phyloP scores from a whole-genome alignment of 179 eudicot genomes.

The Spinacia oleracea region DNA sequence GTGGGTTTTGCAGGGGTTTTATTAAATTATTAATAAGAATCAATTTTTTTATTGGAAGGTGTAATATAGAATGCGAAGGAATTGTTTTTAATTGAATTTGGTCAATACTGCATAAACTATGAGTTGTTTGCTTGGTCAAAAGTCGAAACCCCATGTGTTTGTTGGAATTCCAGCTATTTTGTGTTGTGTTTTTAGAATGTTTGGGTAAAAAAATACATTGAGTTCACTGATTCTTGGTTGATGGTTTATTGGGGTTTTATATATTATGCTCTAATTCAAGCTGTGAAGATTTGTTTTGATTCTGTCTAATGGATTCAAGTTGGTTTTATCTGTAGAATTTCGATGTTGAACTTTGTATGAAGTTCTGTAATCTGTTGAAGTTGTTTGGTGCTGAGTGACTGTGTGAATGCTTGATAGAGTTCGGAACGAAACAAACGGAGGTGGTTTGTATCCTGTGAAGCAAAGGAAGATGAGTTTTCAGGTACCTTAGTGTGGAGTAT shows the following conservation, averaged over 20 bases:
- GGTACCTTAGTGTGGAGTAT: not conserved
- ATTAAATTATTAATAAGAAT: no score
- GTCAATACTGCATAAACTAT: not conserved
- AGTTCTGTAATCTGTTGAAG: not conserved
- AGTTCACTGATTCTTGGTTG: not conserved
- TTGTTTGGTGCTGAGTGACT: not conserved
- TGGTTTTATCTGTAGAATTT: not conserved
- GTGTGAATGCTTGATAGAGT: not conserved
- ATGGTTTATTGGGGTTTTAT: not conserved
- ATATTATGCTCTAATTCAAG: not conserved
- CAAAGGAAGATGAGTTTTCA: slow-evolving; percentile 15
- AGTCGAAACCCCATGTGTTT: not conserved
- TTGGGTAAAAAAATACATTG: not conserved
- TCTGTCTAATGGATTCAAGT: not conserved
- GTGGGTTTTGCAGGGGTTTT: not conserved
- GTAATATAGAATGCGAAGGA: not conserved
- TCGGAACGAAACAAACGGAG: not conserved
- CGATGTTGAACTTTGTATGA: not conserved
- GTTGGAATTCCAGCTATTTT: not conserved
- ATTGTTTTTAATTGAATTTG: no score
- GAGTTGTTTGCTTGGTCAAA: not conserved
- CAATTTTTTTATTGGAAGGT: not conserved
- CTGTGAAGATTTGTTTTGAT: not conserved
- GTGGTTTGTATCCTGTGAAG: not conserved
- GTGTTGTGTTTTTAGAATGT: slow-evolving; percentile 1